Evolutionary conservation across 306 rosid genomes (phyloP), one percentile per base, ranked within the genome.

Genomic region (Trifolium dubium): DNA sequence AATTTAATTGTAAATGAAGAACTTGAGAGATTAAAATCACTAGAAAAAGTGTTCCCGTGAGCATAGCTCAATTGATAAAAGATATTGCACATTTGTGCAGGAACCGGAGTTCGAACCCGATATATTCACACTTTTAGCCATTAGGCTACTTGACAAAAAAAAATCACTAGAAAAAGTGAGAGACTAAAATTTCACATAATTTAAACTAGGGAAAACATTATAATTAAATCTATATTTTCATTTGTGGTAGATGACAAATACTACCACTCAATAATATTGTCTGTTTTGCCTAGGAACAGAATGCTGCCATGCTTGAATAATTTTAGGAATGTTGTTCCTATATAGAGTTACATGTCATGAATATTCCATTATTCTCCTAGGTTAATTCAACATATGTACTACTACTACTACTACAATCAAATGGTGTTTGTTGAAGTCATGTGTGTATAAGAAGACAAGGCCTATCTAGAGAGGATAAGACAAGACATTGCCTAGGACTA

Each of bases 291-390:
- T 67, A 8, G 17, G 10, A 29, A 13, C 71, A 60, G 29, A 73
- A 50, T 29, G 43, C 63, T 66, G 56, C 72, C 66, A 53, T 65
- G 79, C 58, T 77, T 60, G 80, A 81, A 74, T 67, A 54, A 82
- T 74, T 82, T 31, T 50, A 58, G 88, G 83, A 46, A 28, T 43
- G 40, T 31, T 86, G 88, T 82, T 80, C 87, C 88, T 77, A 62
- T 74, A 17, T 10, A 51, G 82, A 56, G 84, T 64, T 58, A 80
- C 84, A 83, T 29, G 49, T 35, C 39, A 35, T 35, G 8, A 35
- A 35, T 35, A 35, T 35, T 68, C 67, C 41, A 77, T 80, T 67
- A 56, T 35, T 0, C 39, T 35, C 39, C 39, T 69, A 63, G 77
- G 50, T 13, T 31, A 13, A 41, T 46, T 49, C 66, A 41, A 49